Evolutionary conservation across 345 rosid genomes (phyloP).

Genomic region (Laguncularia racemosa): DNA sequence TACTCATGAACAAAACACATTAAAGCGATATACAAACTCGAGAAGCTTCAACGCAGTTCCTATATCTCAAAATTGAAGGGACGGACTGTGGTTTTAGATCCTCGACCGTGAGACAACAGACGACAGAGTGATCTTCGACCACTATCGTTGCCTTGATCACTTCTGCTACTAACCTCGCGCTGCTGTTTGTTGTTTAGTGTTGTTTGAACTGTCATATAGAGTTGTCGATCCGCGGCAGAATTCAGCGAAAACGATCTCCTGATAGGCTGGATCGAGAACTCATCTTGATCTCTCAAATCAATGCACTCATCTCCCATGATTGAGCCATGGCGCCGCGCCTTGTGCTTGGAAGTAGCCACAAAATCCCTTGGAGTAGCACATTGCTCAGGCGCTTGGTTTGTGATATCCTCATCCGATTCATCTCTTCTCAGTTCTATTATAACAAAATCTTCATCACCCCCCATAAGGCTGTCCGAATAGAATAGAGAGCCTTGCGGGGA

Average conservation of each 20-base stretch:
- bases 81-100: conserved; percentile 31
- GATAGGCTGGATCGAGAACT: conserved; percentile 37
- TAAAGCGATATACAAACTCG: no score
- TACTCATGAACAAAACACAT: background rate
- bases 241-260: conserved; percentile 64
- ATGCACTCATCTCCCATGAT: conserved; percentile 60
- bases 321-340: conserved; percentile 21
- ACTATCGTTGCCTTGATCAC: conserved; percentile 25
- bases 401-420: conserved; percentile 3
- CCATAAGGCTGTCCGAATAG: conserved; percentile 27
- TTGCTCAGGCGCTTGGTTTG: background rate
- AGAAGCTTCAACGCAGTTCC: background rate
- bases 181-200: conserved; percentile 23
- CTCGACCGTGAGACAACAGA: conserved; percentile 20
- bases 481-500: conserved; percentile 52
- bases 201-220: conserved; percentile 38
- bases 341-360: conserved; percentile 15
- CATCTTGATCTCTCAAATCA: conserved; percentile 34
- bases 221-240: conserved; percentile 45
- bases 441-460: conserved; percentile 53
- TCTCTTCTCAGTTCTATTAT: conserved; percentile 47
- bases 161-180: conserved; percentile 10
- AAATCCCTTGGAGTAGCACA: conserved; percentile 6
- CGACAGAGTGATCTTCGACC: conserved; percentile 20
- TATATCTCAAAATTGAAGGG: conserved; percentile 25